Percentiles rank a stretch among this genome's conserved stretches.
Evolutionary conservation across 2,329 filamentous ascomycete genomes (phyloP).

Genomic region (Diplodia corticola): DNA sequence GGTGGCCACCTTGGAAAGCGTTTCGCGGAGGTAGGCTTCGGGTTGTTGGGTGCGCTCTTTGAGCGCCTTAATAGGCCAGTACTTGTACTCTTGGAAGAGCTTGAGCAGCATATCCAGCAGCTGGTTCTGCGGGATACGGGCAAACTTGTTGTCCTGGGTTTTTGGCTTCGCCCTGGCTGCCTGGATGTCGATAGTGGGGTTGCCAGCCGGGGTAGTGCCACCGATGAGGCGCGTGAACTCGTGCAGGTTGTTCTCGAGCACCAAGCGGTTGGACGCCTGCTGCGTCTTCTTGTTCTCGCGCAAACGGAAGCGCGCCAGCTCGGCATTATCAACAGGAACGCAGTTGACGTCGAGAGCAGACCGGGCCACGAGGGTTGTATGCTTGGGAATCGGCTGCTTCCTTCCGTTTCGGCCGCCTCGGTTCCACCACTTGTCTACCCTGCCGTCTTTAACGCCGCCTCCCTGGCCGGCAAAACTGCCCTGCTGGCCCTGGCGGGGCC

Average conservation of each 20-base stretch:
- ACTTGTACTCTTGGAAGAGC: constrained; percentile 81
- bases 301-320: constrained; percentile 15
- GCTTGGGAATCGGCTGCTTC: constrained; percentile 21
- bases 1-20: constrained; percentile 77
- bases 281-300: constrained; percentile 15
- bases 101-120: constrained; percentile 82
- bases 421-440: constrained; percentile 17
- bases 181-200: constrained; percentile 53
- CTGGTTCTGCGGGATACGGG: constrained; percentile 85
- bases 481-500: constrained; percentile 28
- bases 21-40: constrained; percentile 87
- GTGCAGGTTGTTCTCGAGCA: constrained; percentile 19
- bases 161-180: constrained; percentile 44
- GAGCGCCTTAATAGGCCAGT: constrained; percentile 91
- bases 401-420: not conserved
- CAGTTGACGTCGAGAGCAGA: constrained; percentile 56
- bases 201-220: constrained; percentile 32
- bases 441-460: constrained; percentile 17
- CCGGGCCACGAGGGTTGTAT: constrained; percentile 57
- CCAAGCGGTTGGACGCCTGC: constrained; percentile 10
- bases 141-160: constrained; percentile 76
- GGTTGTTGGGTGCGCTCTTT: constrained; percentile 78
- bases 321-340: constrained; percentile 40
- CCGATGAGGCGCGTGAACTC: constrained; percentile 19
- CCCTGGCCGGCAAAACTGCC: constrained; percentile 26